Evolutionary conservation across 2,329 filamentous ascomycete species (phyloP).

Genomic region (Exophiala spinifera): DNA sequence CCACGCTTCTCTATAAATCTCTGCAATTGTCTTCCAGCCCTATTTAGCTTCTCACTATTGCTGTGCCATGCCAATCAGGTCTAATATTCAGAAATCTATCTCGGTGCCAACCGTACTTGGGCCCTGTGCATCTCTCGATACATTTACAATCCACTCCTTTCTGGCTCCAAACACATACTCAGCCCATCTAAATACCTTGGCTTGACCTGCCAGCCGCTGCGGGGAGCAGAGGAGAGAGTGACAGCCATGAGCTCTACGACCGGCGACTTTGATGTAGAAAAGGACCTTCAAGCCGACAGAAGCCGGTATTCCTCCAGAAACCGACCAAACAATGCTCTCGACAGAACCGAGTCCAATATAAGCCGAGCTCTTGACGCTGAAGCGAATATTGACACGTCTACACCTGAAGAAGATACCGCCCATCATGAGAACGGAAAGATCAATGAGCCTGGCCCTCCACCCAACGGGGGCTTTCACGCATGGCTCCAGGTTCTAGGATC

Average conservation of each 20-base stretch:
- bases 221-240: no score
- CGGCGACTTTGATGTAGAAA: slow-evolving; percentile 11
- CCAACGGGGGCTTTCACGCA: slow-evolving; percentile 34
- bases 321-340: background rate
- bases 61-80: no score
- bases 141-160: no score
- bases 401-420: background rate
- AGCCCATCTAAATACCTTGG: no score
- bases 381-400: slow-evolving; percentile 13
- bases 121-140: no score
- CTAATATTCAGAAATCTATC: no score
- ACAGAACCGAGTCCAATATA: slow-evolving; percentile 15
- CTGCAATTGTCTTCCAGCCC: background rate
- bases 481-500: slow-evolving; percentile 36
- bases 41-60: background rate
- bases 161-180: no score
- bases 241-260: slow-evolving; percentile 19
- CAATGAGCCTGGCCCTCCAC: slow-evolving; percentile 21
- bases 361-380: slow-evolving; percentile 20
- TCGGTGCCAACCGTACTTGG: no score
- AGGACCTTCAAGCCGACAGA: slow-evolving; percentile 6
- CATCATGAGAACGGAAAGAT: slow-evolving; percentile 4
- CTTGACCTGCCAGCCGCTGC: no score
- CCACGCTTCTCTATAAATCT: background rate
- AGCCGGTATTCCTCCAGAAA: background rate